Evolutionary conservation across 805 yeast genomes (phyloP), one percentile per base, ranked within the genome.

Genomic region (Lipomyces sp.): DNA sequence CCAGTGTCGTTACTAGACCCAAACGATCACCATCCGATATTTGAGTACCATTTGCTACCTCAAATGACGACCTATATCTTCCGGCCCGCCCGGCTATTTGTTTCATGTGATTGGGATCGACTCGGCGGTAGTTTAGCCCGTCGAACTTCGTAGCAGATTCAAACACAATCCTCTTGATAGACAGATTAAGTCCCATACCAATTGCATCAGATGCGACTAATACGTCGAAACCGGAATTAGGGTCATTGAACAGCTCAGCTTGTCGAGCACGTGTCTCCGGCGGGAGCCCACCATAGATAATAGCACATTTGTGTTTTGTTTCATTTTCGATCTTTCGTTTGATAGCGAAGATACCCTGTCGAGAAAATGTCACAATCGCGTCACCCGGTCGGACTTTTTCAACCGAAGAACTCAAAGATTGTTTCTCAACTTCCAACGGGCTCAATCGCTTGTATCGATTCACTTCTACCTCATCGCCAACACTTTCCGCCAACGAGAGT

Each of bases 21-120:
- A 67, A 18, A 65, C 69, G 8, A 58, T 64, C 30, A 11, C 33
- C 24, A n/a, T 60, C 29, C 48, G 63, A 55, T 13, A 51, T 48
- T 29, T 39, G 57, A 42, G 58, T 60, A 6, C 37, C 33, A 3
- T 48, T 33, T 15, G n/a, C n/a, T 11, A 29, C 53, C 10, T 57
- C 71, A 56, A 4, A 76, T 42, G 64, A 34, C 3, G 73, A 63
- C 30, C 78, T 76, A 8, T 80, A 95, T 67, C 99, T 79, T 1
- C 99, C 99, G 0, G 99, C 99, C 69, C 99, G 82, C 0, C 99
- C 99, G 3, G 95, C 98, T 67, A 95, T 94, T 76, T 95, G 99
- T 76, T 92, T 93, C 35, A 89, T 83, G 64, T 87, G 87, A 0
- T 97, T 89, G 3, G 83, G 78, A 0, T 89, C 80, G 37, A 95